Evolutionary conservation across 495 filamentous ascomycete genomes (phyloP).

Genomic region (Talaromyces thailandensis): DNA sequence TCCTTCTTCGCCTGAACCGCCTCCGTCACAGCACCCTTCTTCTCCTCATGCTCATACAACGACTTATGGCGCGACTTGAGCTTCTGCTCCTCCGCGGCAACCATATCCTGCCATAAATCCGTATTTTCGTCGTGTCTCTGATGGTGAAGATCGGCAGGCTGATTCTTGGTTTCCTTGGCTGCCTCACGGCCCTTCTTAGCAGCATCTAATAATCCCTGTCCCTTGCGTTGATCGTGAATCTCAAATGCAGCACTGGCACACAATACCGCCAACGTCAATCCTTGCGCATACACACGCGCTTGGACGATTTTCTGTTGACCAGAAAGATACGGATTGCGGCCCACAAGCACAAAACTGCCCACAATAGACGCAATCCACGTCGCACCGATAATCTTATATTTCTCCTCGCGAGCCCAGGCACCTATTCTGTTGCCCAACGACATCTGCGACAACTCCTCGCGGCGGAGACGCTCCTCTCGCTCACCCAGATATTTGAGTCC

Average conservation of each 20-base stretch:
- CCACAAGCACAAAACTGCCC: slow-evolving; percentile 64
- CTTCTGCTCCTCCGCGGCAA: slow-evolving; percentile 64
- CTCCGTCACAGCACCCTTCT: slow-evolving; percentile 11
- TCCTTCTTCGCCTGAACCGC: slow-evolving; percentile 10
- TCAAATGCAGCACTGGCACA: slow-evolving; percentile 84
- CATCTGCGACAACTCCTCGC: slow-evolving; percentile 39
- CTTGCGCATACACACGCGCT: slow-evolving; percentile 97
- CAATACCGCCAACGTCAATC: slow-evolving; percentile 80
- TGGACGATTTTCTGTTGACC: slow-evolving; percentile 89
- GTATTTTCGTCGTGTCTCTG: slow-evolving; percentile 55
- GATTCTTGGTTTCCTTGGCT: slow-evolving; percentile 59
- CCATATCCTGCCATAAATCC: slow-evolving; percentile 88
- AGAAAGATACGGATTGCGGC: slow-evolving; percentile 66
- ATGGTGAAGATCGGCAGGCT: slow-evolving; percentile 41
- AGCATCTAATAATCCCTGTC: slow-evolving; percentile 45
- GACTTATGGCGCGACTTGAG: slow-evolving; percentile 48
- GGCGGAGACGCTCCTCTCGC: slow-evolving; percentile 42
- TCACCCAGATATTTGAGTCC: slow-evolving; percentile 57
- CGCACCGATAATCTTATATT: slow-evolving; percentile 80
- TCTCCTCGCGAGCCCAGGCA: slow-evolving; percentile 63
- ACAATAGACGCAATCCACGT: slow-evolving; percentile 82
- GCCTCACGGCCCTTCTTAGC: slow-evolving; percentile 59
- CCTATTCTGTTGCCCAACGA: slow-evolving; percentile 44
- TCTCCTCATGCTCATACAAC: slow-evolving; percentile 22
- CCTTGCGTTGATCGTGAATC: slow-evolving; percentile 69